These are phyloP conservation scores for Pinus tabuliformis DNA, from an alignment of 75 land plant genomes.

Conservation along the genomic window DNA sequence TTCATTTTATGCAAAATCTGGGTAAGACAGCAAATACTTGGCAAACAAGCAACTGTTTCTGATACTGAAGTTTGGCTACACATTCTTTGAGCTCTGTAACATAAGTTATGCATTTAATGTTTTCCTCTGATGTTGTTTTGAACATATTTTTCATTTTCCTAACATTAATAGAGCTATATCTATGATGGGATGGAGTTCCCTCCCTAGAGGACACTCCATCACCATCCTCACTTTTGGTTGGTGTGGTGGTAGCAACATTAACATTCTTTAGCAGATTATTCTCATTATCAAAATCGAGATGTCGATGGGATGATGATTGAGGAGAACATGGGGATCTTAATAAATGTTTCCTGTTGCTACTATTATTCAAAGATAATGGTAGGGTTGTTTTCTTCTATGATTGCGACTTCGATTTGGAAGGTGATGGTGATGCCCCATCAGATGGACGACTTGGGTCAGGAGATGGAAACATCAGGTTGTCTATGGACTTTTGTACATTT, in stretches of 20 bases:
- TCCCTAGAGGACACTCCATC: no score
- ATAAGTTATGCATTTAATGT: no score
- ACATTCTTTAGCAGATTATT: no score
- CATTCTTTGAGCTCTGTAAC: no score
- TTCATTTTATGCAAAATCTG: neutral
- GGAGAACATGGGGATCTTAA: constrained; percentile 34
- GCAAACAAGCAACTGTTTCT: constrained; percentile 94
- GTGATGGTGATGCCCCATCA: constrained; percentile 11
- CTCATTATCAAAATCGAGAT: no score
- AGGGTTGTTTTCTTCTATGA: constrained; percentile 37
- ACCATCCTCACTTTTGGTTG: no score
- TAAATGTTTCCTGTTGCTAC: constrained; percentile 26
- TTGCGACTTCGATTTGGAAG: constrained; percentile 15
- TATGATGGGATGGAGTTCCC: no score
- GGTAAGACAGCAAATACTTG: constrained; percentile 44
- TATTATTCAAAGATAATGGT: constrained; percentile 38
- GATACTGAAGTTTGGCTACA: constrained; percentile 24
- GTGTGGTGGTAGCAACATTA: no score
- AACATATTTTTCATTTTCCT: no score
- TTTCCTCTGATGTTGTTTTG: no score
- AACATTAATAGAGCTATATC: no score
- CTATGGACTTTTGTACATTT: constrained; percentile 91
- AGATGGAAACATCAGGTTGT: constrained; percentile 73
- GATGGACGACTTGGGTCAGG: constrained; percentile 26
- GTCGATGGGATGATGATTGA: no score